Evolutionary conservation across 768 basidiomycete genomes (phyloP).

Genomic region (Holtermannia corniformis): DNA sequence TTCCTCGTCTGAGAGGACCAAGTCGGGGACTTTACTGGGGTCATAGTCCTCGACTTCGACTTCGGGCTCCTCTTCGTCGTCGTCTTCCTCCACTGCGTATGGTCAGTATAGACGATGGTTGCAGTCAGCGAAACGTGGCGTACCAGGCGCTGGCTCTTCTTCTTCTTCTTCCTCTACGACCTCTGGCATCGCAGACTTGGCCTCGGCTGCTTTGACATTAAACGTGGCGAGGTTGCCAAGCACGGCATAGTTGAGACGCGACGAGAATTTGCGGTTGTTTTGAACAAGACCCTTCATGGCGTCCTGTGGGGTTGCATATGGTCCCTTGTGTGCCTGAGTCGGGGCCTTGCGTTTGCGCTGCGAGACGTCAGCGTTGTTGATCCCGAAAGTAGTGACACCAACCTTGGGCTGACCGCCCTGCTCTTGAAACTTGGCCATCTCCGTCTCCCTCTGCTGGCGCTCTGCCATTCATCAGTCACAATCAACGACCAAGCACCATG

Average conservation of each 20-base stretch:
- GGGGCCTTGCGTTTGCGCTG: slow-evolving; percentile 17
- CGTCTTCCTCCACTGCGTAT: too few species aligned
- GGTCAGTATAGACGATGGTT: too few species aligned
- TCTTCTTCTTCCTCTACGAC: background rate
- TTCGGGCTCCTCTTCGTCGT: background rate
- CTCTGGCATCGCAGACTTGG: background rate
- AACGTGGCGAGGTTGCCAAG: slow-evolving; percentile 9
- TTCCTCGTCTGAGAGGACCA: slow-evolving; percentile 14
- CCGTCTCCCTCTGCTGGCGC: slow-evolving; percentile 14
- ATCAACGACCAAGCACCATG: background rate
- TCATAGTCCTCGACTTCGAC: background rate
- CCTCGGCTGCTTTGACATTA: background rate
- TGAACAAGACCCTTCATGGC: slow-evolving; percentile 20
- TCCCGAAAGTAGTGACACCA: background rate
- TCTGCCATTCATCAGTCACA: slow-evolving; percentile 3
- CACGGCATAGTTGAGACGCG: slow-evolving; percentile 24
- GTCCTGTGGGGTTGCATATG: slow-evolving; percentile 19
- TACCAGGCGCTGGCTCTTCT: background rate
- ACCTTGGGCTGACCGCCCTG: too few species aligned
- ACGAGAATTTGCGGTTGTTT: slow-evolving; percentile 27
- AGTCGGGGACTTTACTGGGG: slow-evolving; percentile 1
- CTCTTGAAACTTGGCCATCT: slow-evolving; percentile 14
- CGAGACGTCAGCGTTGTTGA: background rate
- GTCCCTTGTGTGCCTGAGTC: slow-evolving; percentile 10
- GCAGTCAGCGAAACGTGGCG: too few species aligned